Conservation (phyloP, 139 green algal genomes). For the Picochlorum sp. region DNA sequence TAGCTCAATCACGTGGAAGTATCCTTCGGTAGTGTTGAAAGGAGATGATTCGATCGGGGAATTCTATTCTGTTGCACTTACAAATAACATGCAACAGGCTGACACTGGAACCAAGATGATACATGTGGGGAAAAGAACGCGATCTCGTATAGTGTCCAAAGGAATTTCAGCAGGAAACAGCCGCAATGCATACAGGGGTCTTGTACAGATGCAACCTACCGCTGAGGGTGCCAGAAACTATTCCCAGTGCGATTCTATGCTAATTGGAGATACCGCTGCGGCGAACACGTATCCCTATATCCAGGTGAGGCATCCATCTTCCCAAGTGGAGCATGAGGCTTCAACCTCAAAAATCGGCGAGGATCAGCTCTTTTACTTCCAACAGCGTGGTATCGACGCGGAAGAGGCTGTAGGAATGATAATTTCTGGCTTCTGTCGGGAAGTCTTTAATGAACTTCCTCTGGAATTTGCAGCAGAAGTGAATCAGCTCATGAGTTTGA, state of each 20-base stretch:
- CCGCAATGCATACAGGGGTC: conserved; percentile 73
- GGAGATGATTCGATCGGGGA: conserved; percentile 90
- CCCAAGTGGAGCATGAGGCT: conserved; percentile 95
- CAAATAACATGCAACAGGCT: conserved; percentile 86
- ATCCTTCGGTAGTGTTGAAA: conserved; percentile 84
- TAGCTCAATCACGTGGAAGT: conserved; percentile 98
- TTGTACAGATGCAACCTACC: conserved; percentile 74
- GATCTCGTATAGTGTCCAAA: conserved; percentile 94
- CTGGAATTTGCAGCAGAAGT: conserved; percentile 97
- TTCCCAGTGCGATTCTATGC: conserved; percentile 98
- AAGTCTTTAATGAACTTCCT: conserved; percentile 98
- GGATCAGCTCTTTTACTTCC: conserved; percentile 99
- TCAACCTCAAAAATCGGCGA: conserved; percentile 96
- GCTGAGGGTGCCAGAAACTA: conserved; percentile 83
- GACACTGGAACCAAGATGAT: conserved; percentile 96
- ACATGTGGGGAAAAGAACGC: conserved; percentile 94
- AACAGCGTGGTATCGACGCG: conserved; percentile 84
- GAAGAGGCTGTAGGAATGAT: conserved; percentile 96
- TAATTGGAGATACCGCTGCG: conserved; percentile 92
- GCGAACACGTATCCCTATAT: conserved; percentile 99
- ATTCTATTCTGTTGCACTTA: conserved; percentile 97
- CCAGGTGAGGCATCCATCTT: conserved; percentile 81
- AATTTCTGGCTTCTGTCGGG: conserved; percentile 94
- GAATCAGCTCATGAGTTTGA: conserved; percentile 96
- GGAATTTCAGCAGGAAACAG: conserved; percentile 86